phyloP scores from a whole-genome alignment of 139 green algal genomes.

The Dunaliella primolecta region DNA sequence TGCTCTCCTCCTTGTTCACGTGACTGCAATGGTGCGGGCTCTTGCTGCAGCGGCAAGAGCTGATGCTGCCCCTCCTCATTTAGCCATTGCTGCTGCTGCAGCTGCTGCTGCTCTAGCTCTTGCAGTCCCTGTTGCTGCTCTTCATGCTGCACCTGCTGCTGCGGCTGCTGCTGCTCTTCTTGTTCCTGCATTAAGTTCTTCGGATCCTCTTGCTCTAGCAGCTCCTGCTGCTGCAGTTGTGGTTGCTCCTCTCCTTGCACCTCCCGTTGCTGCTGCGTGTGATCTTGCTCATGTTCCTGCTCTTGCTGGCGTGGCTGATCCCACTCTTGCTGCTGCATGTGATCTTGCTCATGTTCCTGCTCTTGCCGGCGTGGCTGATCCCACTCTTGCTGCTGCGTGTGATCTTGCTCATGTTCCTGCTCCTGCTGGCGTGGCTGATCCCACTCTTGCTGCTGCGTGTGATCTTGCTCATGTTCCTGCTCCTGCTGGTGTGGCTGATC shows the following conservation, averaged over 20 bases:
- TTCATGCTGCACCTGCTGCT: background rate
- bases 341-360: slow-evolving; percentile 8
- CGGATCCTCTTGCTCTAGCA: background rate
- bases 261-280: slow-evolving; percentile 16
- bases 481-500: background rate
- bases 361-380: slow-evolving; percentile 20
- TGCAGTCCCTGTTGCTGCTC: background rate
- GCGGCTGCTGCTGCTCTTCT: background rate
- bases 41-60: slow-evolving; percentile 14
- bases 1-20: slow-evolving; percentile 18
- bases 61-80: slow-evolving; percentile 12
- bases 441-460: background rate
- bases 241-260: slow-evolving; percentile 9
- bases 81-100: slow-evolving; percentile 1
- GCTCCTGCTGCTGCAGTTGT: background rate
- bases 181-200: background rate
- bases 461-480: slow-evolving; percentile 9
- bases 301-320: slow-evolving; percentile 12
- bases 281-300: slow-evolving; percentile 8
- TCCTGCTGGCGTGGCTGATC: background rate
- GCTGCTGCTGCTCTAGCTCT: slow-evolving; percentile 7
- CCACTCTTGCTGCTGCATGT: slow-evolving; percentile 16
- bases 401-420: slow-evolving; percentile 7
- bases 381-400: background rate
- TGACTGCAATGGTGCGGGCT: background rate